Base-by-base conservation (phyloP, 441 rosid genomes). In the Oxalis stricta region DNA sequence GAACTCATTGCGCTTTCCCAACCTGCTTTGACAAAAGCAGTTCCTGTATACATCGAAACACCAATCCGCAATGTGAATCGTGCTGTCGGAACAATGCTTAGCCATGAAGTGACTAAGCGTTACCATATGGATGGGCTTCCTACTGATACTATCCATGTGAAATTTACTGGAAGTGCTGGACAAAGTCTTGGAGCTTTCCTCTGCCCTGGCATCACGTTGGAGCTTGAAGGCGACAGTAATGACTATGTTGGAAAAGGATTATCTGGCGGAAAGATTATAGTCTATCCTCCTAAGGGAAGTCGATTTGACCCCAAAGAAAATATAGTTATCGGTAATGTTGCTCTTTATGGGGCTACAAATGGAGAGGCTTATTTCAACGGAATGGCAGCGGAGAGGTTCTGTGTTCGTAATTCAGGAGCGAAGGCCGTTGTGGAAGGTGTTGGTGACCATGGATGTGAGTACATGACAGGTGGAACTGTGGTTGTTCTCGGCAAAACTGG, bases 361-460 rank as follows among this genome's bases (percentile, higher is more conserved):
- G 99, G 99, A 26, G 99, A 82, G 64, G 99, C 97, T 9, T 93
- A 82, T 67, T 80, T 93, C 61, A 88, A 80, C 41, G 99, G 99
- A 23, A 93, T 93, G 99, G 97, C 99, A 5, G 99, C 99, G 35
- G 99, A 93, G 59, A 80, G 99, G 59, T 93, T 93, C 65, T 84
- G 83, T 64, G 99, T 93, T 42, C 97, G 99, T 49, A 93, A 93
- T 52, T 93, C 99, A n/a, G 99, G 99, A 50, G 99, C 84, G 12
- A 85, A 48, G 55, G 96, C 99, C 8, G 99, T 93, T 44, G 97
- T 93, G 6, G 99, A 93, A 76, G 99, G 99, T 46, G 84, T 93
- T 55, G 99, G 99, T 49, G 99, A 93, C 64, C 99, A 93, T 64
- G 99, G 99, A 38, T 93, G 99, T 14, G 99, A 93, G 68, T 93